Base-by-base conservation (phyloP, 768 basidiomycete genomes). In the Russula foetens region DNA sequence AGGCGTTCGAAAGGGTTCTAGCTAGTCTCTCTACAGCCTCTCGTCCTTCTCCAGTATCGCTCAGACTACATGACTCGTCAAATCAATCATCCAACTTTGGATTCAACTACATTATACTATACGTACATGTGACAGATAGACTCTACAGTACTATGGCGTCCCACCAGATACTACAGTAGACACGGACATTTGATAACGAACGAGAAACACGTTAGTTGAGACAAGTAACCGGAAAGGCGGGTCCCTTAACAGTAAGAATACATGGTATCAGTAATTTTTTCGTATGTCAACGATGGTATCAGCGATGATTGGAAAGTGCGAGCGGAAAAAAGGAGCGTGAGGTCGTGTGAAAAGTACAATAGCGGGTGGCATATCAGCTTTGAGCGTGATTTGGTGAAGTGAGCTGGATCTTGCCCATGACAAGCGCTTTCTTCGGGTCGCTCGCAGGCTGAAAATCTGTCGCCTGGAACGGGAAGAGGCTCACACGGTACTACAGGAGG, bases 351-450 rank as follows among this genome's bases (percentile, higher is more conserved):
- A 35, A 35, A 2, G 35, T 35, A 7, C n/a, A 12, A 44, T 26
- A n/a, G 53, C n/a, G 2, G 28, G 28, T 24, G 24, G 48, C 24
- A 9, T 4, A 31, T 35, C 15, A 35, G 7, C 3, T 43, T 3
- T 43, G 41, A 48, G 29, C 1, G 45, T n/a, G 19, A 26, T 11
- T 1, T 26, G 5, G 35, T 35, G 52, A 3, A 43, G 29, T 4
- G 45, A 58, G 49, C 4, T 43, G 28, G 29, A 62, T 52, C 33
- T 57, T 52, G 38, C 29, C 51, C 51, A 53, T 58, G 38, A 43
- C 26, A 52, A 58, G 61, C 46, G 53, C 51, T 38, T n/a, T 47
- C 0, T 58, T 38, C 7, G 48, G 29, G 29, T 28, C 23, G 2
- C 2, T 33, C 4, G 23, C 23, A 24, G 51, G 31, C 19, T 1